Conservation (phyloP, 1,139 yeast genomes). For the Candida sojae region DNA sequence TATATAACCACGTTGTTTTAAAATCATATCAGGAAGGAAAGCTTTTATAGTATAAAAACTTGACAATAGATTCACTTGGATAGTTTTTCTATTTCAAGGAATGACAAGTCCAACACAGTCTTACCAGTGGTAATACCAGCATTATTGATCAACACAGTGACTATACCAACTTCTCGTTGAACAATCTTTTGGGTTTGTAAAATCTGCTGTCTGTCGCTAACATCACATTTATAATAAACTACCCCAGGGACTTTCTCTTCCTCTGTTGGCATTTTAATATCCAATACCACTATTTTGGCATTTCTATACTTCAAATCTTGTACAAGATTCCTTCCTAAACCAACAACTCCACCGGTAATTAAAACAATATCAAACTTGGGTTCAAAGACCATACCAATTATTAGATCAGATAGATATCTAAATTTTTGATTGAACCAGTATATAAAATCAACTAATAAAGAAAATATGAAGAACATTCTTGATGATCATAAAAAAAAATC, state of each 20-base stretch:
- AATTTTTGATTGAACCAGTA: constrained; percentile 29
- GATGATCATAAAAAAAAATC: not conserved
- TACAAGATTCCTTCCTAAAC: constrained; percentile 72
- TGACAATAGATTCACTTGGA: constrained; percentile 68
- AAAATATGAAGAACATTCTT: constrained; percentile 6
- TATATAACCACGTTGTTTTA: constrained; percentile 66
- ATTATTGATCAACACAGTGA: constrained; percentile 73
- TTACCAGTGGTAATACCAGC: constrained; percentile 76
- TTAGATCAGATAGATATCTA: constrained; percentile 30
- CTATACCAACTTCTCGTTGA: constrained; percentile 51
- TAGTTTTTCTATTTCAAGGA: constrained; percentile 59
- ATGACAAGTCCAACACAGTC: constrained; percentile 51
- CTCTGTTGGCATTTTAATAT: constrained; percentile 46
- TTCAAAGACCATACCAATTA: constrained; percentile 55
- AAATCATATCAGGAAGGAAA: constrained; percentile 73
- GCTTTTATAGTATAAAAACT: constrained; percentile 69
- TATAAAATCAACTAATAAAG: constrained; percentile 8
- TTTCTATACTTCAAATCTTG: constrained; percentile 38
- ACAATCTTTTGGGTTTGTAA: constrained; percentile 37
- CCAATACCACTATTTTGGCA: constrained; percentile 64
- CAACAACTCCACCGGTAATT: constrained; percentile 83
- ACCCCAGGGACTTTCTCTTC: constrained; percentile 40
- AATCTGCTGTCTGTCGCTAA: constrained; percentile 52
- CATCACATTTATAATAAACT: constrained; percentile 66
- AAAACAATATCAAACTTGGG: constrained; percentile 58